Evolutionary conservation across 2,329 filamentous ascomycete genomes (phyloP).

Genomic region (Zelopaecilomyces penicillatus): DNA sequence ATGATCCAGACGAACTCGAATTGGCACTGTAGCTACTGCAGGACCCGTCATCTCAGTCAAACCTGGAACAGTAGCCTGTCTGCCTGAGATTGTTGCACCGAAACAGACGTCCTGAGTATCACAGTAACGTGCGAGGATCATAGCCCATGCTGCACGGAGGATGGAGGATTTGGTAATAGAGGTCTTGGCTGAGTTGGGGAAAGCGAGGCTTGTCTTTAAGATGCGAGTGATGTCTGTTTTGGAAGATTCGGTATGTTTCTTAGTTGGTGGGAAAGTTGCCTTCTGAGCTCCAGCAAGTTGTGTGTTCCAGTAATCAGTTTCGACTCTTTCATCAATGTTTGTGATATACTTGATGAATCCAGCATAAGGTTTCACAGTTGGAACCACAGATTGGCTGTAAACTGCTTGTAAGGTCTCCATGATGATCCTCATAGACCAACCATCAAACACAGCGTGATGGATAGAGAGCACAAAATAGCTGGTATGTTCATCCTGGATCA

Average conservation of each 20-base stretch:
- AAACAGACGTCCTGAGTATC: too few species aligned
- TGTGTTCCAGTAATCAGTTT: slow-evolving; percentile 4
- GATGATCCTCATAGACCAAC: slow-evolving; percentile 11
- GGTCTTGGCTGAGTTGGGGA: too few species aligned
- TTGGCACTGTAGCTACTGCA: too few species aligned
- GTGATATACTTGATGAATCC: slow-evolving; percentile 7
- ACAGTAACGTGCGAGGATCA: too few species aligned
- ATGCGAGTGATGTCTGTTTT: background rate
- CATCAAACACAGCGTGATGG: slow-evolving; percentile 15
- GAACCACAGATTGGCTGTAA: background rate
- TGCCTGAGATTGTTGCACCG: too few species aligned
- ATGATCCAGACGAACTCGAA: too few species aligned
- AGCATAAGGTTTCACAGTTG: slow-evolving; percentile 4
- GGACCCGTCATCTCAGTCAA: too few species aligned
- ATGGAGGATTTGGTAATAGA: too few species aligned
- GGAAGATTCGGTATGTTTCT: background rate
- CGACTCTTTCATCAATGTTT: slow-evolving; percentile 1
- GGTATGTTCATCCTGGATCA: slow-evolving; percentile 2
- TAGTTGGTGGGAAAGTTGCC: slow-evolving; percentile 1
- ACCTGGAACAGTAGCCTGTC: too few species aligned
- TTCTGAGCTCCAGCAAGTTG: slow-evolving; percentile 6
- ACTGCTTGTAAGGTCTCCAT: background rate
- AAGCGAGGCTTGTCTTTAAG: slow-evolving; percentile 3
- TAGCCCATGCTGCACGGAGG: too few species aligned
- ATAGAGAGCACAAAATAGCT: slow-evolving; percentile 7